A percentile compares a stretch with the other conserved stretches of the same genome.
Evolutionary conservation across 768 basidiomycete species (phyloP).

Genomic region (Leucocoprinus birnbaumii): DNA sequence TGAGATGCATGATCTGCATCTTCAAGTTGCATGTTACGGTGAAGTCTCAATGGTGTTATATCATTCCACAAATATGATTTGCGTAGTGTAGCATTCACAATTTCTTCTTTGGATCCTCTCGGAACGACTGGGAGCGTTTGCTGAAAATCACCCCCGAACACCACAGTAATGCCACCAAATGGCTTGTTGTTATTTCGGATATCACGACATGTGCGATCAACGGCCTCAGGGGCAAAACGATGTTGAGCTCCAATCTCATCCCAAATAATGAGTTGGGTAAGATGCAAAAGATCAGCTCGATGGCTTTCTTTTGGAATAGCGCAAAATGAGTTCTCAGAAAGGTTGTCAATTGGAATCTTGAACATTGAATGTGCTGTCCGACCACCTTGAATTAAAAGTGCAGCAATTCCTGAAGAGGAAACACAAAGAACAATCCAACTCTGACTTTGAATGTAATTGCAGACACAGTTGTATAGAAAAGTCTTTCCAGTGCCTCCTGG

Average conservation of each 20-base stretch:
- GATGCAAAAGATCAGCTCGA: background rate
- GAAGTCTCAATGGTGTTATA: no score
- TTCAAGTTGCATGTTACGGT: no score
- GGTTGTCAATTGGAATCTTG: background rate
- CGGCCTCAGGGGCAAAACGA: background rate
- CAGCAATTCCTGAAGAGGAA: background rate
- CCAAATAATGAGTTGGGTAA: background rate
- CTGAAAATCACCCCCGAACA: background rate
- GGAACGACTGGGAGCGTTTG: background rate
- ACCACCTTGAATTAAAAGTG: background rate
- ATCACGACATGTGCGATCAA: no score
- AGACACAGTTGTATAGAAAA: background rate
- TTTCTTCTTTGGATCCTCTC: background rate
- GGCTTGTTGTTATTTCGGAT: background rate
- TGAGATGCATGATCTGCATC: background rate
- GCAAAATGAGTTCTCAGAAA: no score
- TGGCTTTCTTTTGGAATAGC: background rate
- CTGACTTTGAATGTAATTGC: background rate
- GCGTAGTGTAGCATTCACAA: background rate
- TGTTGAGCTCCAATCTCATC: slow-evolving; percentile 1
- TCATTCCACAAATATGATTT: background rate
- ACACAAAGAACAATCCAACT: background rate
- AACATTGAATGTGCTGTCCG: background rate
- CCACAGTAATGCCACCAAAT: slow-evolving; percentile 2
- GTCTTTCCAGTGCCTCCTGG: background rate